Percentiles rank a stretch among this genome's conserved stretches.
phyloP scores from a whole-genome alignment of 768 basidiomycete species.

The Boletus coccyginus region DNA sequence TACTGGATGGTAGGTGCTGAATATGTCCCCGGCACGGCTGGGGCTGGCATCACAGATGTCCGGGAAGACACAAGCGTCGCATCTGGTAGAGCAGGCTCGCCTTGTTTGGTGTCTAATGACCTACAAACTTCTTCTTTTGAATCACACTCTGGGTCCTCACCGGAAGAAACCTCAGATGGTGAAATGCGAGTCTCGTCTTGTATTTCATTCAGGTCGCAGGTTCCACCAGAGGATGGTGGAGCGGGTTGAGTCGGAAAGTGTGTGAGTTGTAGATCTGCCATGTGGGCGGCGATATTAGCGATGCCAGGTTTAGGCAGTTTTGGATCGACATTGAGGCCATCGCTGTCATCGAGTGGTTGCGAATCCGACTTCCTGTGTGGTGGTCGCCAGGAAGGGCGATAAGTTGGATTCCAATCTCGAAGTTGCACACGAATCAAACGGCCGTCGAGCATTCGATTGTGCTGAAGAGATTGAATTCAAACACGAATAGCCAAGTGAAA shows the following conservation, averaged over 20 bases:
- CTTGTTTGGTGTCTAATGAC: constrained; percentile 31
- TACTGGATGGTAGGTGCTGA: constrained; percentile 43
- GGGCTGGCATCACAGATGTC: constrained; percentile 27
- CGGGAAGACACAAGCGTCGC: constrained; percentile 15
- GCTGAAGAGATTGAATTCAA: constrained; percentile 39
- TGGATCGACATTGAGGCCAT: constrained; percentile 12
- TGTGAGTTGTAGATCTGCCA: constrained; percentile 11
- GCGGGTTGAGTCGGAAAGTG: constrained; percentile 1
- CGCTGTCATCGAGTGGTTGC: constrained; percentile 14
- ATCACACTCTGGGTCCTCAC: background rate
- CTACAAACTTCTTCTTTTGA: constrained; percentile 2
- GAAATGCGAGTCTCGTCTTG: constrained; percentile 2
- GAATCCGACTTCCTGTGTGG: constrained; percentile 38
- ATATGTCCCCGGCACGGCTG: constrained; percentile 31
- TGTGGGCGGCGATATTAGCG: constrained; percentile 7
- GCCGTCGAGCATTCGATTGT: constrained; percentile 66
- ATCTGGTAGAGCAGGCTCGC: constrained; percentile 8
- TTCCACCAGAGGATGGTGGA: constrained; percentile 3
- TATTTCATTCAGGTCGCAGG: constrained; percentile 19
- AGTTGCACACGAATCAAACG: constrained; percentile 74
- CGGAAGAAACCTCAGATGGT: background rate
- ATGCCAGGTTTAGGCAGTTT: constrained; percentile 6
- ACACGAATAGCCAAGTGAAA: background rate
- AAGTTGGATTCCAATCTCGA: constrained; percentile 62
- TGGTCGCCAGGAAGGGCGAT: constrained; percentile 39